These are phyloP conservation scores for Ogataea parapolymorpha DNA, from an alignment of 805 yeast species.

Conservation along the genomic window DNA sequence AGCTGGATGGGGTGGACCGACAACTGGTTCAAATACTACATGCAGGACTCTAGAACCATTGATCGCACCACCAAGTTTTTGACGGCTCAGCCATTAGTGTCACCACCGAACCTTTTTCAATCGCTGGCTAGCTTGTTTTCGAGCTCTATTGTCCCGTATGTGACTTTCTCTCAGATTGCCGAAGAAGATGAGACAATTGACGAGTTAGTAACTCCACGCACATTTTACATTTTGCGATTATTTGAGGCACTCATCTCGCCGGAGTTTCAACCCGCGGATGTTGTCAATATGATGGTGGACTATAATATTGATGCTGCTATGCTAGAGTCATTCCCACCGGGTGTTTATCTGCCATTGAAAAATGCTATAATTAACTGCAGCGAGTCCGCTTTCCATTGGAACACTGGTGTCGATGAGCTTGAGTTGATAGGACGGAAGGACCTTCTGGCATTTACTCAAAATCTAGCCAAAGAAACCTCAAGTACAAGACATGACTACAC, in stretches of 20 bases:
- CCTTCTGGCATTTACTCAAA: slow-evolving; percentile 33
- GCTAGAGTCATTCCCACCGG: slow-evolving; percentile 71
- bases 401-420: slow-evolving; percentile 36
- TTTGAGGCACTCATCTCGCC: slow-evolving; percentile 62
- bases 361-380: slow-evolving; percentile 56
- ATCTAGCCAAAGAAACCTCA: slow-evolving; percentile 2
- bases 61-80: slow-evolving; percentile 41
- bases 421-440: slow-evolving; percentile 69
- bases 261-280: slow-evolving; percentile 46
- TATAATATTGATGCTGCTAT: slow-evolving; percentile 48
- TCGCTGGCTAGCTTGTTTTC: slow-evolving; percentile 52
- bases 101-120: slow-evolving; percentile 59
- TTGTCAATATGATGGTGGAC: slow-evolving; percentile 61
- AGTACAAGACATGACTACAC: slow-evolving; percentile 4
- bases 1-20: slow-evolving; percentile 74
- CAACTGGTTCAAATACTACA: slow-evolving; percentile 59
- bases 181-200: slow-evolving; percentile 62
- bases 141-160: slow-evolving; percentile 48
- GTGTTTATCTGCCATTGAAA: slow-evolving; percentile 63
- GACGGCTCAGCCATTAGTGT: slow-evolving; percentile 42
- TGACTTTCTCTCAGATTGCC: slow-evolving; percentile 63
- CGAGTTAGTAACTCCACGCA: slow-evolving; percentile 60
- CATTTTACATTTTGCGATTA: slow-evolving; percentile 52
- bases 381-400: slow-evolving; percentile 48
- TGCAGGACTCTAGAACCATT: slow-evolving; percentile 30